Evolutionary conservation across 805 yeast genomes (phyloP), one percentile per base, ranked within the genome.

Genomic region (Grigorovia humatica): DNA sequence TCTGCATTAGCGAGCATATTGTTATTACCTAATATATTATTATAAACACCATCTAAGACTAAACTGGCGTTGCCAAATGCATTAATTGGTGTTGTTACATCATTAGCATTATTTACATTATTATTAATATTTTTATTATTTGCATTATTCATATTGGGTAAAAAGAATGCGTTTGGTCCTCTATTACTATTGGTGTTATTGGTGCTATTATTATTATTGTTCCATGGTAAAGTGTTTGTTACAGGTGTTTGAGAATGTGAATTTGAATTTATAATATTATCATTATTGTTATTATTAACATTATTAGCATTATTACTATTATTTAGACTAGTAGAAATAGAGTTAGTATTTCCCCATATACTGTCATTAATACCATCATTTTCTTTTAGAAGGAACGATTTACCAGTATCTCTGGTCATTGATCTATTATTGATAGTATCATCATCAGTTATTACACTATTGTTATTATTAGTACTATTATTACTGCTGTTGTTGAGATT

Each of bases 351-450:
- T 2, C 68, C 68, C 70, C 70, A 66, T 35, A 66, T 65, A 50
- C 61, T 65, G 48, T 66, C 69, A 52, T 64, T 66, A 30, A 64
- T 62, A 35, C 64, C 69, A 52, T 64, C 68, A 47, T 60, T 63
- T 52, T 74, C 77, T 74, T 72, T 67, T 48, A 73, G 54, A 32
- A 73, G 56, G 47, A 71, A 60, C 0, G 76, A 71, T 56, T 70
- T 73, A 1, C 78, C 76, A 44, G 64, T 62, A 43, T 70, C 74
- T 52, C 67, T 66, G 13, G 67, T 43, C 3, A 59, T 56, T 19
- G 58, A 48, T 30, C 48, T 51, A 35, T 47, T 46, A 11, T 46
- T 42, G n/a, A 19, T 46, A 20, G 38, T 27, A 9, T 17, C 20
- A 13, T 46, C 43, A 12, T 27, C 23, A 48, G 5, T n/a, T 5